Evolutionary conservation across 768 basidiomycete species (phyloP).

Genomic region (Boletus rubescentipes): DNA sequence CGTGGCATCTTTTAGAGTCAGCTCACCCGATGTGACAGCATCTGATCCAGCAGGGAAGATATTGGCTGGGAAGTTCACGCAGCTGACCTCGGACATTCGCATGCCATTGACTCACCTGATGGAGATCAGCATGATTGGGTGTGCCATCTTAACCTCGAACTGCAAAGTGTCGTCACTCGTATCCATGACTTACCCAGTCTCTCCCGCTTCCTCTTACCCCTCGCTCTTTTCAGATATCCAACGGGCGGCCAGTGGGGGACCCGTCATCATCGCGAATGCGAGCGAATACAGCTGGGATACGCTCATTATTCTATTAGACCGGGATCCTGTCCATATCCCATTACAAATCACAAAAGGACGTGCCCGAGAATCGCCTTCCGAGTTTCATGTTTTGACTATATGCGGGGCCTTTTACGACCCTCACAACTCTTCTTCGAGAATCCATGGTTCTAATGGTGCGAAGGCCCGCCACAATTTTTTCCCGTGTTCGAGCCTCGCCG

Average conservation of each 20-base stretch:
- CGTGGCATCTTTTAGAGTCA: no score
- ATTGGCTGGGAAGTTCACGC: background rate
- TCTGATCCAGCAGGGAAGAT: background rate
- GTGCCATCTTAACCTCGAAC: background rate
- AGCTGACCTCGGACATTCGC: background rate
- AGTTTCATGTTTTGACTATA: background rate
- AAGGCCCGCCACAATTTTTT: no score
- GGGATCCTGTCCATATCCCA: no score
- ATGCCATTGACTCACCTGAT: background rate
- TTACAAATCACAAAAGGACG: background rate
- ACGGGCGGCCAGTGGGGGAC: no score
- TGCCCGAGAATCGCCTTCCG: background rate
- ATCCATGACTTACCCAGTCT: background rate
- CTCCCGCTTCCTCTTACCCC: background rate
- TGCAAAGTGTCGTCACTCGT: background rate
- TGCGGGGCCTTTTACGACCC: no score
- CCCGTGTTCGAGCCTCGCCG: no score
- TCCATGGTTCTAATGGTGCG: no score
- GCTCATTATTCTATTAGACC: background rate
- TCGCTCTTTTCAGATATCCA: background rate
- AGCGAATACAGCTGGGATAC: background rate
- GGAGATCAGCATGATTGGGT: background rate
- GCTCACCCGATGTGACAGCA: background rate
- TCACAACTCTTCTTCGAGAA: no score
- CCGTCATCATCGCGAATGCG: background rate